Conservation (phyloP, 2,329 filamentous ascomycete genomes). For the Teratosphaeria pseudoeucalypti region DNA sequence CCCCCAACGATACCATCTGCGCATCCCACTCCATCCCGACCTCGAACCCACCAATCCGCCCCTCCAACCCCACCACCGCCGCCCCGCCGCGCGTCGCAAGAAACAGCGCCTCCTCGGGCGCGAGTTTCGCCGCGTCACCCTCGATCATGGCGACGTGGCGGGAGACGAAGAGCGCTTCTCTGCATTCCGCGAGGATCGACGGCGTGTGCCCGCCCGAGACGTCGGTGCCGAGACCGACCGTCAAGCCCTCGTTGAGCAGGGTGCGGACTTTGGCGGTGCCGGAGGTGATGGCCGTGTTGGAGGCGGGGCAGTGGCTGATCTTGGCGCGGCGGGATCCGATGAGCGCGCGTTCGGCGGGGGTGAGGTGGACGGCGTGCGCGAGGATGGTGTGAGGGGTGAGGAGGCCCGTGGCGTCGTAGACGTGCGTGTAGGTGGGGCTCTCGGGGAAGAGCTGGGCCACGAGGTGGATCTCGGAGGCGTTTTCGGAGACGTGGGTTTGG, state of each 20-base stretch:
- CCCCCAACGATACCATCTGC: constrained; percentile 61
- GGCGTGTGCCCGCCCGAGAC: constrained; percentile 79
- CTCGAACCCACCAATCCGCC: constrained; percentile 69
- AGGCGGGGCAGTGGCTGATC: constrained; percentile 77
- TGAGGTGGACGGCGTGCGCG: constrained; percentile 74
- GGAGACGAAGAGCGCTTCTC: constrained; percentile 71
- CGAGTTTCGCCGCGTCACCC: constrained; percentile 42
- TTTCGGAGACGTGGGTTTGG: constrained; percentile 89
- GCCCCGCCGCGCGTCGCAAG: constrained; percentile 85
- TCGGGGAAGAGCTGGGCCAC: constrained; percentile 61
- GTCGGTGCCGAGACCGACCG: constrained; percentile 81
- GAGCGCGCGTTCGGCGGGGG: constrained; percentile 53
- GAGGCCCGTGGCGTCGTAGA: constrained; percentile 66
- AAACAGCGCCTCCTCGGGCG: constrained; percentile 77
- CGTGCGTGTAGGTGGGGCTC: constrained; percentile 54
- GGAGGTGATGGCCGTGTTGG: constrained; percentile 71
- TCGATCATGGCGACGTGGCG: constrained; percentile 54
- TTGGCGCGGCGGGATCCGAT: constrained; percentile 53
- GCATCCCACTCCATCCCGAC: constrained; percentile 86
- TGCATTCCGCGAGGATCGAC: constrained; percentile 69
- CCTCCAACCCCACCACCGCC: constrained; percentile 61
- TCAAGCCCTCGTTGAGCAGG: constrained; percentile 63
- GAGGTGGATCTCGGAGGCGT: constrained; percentile 59
- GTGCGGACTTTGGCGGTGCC: constrained; percentile 67
- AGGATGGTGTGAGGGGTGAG: constrained; percentile 66